A percentile compares a stretch with the other conserved stretches of the same genome.
Conservation (phyloP, 441 rosid species). For the Populus trichocarpa region DNA sequence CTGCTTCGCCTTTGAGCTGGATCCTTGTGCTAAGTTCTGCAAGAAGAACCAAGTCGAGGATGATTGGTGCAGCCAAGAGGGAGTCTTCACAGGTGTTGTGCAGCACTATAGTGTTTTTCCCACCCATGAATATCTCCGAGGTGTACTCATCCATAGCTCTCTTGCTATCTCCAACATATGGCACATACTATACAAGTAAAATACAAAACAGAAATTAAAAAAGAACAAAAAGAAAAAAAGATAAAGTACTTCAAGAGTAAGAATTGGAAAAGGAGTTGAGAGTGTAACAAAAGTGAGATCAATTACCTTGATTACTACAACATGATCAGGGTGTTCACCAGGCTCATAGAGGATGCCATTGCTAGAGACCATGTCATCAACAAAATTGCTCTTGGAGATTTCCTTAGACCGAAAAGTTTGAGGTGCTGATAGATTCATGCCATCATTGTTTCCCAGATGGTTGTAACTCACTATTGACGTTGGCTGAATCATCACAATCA, state of each 20-base stretch:
- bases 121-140: constrained; percentile 97
- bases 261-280: not conserved
- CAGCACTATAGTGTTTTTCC: constrained; percentile 77
- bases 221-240: too few species aligned
- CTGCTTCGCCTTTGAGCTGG: constrained; percentile 80
- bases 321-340: constrained; percentile 95
- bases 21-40: constrained; percentile 93
- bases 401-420: constrained; percentile 95
- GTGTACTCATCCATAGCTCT: constrained; percentile 98
- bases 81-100: constrained; percentile 97
- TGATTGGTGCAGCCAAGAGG: constrained; percentile 93
- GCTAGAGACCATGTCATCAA: constrained; percentile 95
- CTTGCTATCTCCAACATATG: constrained; percentile 92
- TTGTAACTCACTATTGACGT: constrained; percentile 97
- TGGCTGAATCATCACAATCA: constrained; percentile 44
- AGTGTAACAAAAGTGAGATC: not conserved
- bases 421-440: constrained; percentile 96
- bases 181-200: constrained; percentile 56
- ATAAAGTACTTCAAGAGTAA: too few species aligned
- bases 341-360: constrained; percentile 85
- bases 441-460: constrained; percentile 92
- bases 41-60: constrained; percentile 87
- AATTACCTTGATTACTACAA: constrained; percentile 91
- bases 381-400: constrained; percentile 93
- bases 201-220: not conserved